Percentiles rank a stretch among this genome's conserved stretches.
phyloP scores from a whole-genome alignment of 768 basidiomycete genomes.

The Rhodotorula kratochvilovae region DNA sequence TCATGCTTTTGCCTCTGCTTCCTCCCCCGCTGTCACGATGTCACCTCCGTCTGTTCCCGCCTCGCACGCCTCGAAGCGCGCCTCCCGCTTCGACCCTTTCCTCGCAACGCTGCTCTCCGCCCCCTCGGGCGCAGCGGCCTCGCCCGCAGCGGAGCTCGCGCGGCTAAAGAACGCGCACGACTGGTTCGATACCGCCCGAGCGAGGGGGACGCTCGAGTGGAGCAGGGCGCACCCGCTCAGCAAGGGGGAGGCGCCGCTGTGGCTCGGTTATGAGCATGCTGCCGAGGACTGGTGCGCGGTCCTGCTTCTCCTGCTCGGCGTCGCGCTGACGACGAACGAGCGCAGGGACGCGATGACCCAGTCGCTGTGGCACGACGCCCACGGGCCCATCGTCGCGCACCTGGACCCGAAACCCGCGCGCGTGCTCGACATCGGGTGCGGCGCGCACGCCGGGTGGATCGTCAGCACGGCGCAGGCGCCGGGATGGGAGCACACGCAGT shows the following conservation, averaged over 20 bases:
- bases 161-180: neutral
- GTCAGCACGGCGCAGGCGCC: neutral
- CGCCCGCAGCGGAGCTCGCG: neutral
- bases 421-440: constrained; percentile 1
- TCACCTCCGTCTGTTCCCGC: accelerated
- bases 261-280: neutral
- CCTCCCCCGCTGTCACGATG: neutral
- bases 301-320: neutral
- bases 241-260: neutral
- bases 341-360: neutral
- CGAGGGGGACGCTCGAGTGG: neutral
- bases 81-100: neutral
- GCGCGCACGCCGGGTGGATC: neutral
- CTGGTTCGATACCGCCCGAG: neutral
- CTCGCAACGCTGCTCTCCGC: neutral
- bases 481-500: neutral
- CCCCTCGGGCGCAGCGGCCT: neutral
- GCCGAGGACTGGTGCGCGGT: neutral
- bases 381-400: neutral
- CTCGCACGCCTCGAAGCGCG: neutral
- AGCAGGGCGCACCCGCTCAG: neutral
- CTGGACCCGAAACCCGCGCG: neutral
- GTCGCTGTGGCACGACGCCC: neutral
- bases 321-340: neutral
- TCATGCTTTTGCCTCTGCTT: too few species aligned